Evolutionary conservation across 768 basidiomycete genomes (phyloP).

Genomic region (Daedalea quercina): DNA sequence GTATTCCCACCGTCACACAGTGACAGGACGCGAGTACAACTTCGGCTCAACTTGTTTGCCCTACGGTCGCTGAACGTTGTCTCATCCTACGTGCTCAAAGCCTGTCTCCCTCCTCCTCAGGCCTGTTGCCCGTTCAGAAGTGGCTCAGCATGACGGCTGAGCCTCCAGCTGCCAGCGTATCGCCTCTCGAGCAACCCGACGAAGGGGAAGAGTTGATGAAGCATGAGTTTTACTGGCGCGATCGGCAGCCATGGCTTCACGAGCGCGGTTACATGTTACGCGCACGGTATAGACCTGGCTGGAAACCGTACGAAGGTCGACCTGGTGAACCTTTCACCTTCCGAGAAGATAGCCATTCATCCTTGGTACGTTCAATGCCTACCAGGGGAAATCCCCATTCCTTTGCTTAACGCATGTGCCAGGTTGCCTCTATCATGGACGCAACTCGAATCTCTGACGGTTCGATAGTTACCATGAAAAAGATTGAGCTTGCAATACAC

Average conservation of each 20-base stretch:
- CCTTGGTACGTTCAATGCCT: not conserved
- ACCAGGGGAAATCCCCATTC: not conserved
- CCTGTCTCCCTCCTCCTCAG: too few relatives aligned
- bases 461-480: conserved; percentile 15
- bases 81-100: too few relatives aligned
- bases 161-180: too few relatives aligned
- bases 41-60: too few relatives aligned
- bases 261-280: conserved; percentile 16
- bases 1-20: too few relatives aligned
- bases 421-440: conserved; percentile 8
- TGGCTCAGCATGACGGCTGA: too few relatives aligned
- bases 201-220: too few relatives aligned
- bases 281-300: conserved; percentile 11
- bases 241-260: conserved; percentile 8
- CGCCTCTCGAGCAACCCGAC: too few relatives aligned
- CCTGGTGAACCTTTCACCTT: not conserved
- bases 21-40: too few relatives aligned
- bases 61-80: too few relatives aligned
- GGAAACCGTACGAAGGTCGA: conserved; percentile 7
- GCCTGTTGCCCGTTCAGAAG: too few relatives aligned
- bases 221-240: conserved; percentile 7
- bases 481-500: conserved; percentile 1
- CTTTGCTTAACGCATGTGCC: too few relatives aligned
- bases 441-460: conserved; percentile 14
- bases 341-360: conserved; percentile 1